Percentiles rank a stretch among this genome's conserved stretches.
Evolutionary conservation across 345 rosid species (phyloP).

Genomic region (Excoecaria agallocha): DNA sequence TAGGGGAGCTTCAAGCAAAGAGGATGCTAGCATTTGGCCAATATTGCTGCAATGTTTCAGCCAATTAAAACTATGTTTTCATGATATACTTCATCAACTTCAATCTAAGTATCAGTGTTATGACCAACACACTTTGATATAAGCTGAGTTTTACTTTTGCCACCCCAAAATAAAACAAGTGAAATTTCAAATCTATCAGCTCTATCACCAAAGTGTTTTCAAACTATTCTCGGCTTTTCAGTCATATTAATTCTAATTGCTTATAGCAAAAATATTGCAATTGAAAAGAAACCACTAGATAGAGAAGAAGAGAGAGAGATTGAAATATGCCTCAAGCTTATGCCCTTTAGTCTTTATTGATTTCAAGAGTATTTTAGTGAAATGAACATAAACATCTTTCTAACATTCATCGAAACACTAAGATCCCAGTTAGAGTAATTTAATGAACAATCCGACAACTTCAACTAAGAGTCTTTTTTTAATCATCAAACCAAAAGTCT

Average conservation of each 20-base stretch:
- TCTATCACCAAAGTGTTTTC: neutral
- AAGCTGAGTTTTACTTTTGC: neutral
- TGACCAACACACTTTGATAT: neutral
- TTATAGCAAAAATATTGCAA: neutral
- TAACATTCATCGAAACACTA: neutral
- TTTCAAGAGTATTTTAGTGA: neutral
- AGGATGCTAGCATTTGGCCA: neutral
- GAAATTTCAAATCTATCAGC: neutral
- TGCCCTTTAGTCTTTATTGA: neutral
- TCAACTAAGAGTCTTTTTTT: neutral
- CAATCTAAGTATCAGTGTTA: neutral
- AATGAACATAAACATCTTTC: neutral
- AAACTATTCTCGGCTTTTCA: neutral
- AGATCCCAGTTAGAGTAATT: neutral
- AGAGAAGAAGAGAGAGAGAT: neutral
- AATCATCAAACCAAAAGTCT: neutral
- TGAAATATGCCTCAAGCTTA: too few species aligned
- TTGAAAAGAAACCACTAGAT: too few species aligned
- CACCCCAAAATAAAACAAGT: neutral
- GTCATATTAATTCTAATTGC: neutral
- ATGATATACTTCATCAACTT: neutral
- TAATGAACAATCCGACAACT: neutral
- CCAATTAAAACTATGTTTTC: neutral
- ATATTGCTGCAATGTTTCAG: neutral
- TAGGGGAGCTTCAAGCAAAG: slow-evolving; percentile 1